A percentile compares a stretch with the other conserved stretches of the same genome.
These are phyloP conservation scores for Diaporthe eres DNA, from an alignment of 2,329 filamentous ascomycete species.

Conservation along the genomic window DNA sequence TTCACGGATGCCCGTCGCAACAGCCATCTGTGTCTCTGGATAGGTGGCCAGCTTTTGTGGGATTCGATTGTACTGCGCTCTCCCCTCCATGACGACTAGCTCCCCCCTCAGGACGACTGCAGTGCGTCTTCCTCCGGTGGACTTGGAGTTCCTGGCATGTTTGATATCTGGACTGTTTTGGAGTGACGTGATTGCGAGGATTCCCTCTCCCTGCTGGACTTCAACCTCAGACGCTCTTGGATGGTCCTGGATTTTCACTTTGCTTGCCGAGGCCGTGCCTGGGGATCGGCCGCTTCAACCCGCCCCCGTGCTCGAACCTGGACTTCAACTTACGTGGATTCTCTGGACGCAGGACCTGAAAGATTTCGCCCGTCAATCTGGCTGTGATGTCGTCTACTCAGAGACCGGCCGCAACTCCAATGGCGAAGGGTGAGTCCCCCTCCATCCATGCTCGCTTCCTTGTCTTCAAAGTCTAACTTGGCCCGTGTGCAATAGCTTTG, in stretches of 20 bases:
- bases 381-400: slow-evolving; percentile 97
- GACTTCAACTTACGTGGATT: slow-evolving; percentile 84
- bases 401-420: slow-evolving; percentile 94
- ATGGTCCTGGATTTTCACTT: slow-evolving; percentile 38
- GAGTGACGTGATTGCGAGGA: slow-evolving; percentile 32
- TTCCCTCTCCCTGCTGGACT: slow-evolving; percentile 32
- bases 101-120: slow-evolving; percentile 41
- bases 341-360: slow-evolving; percentile 93
- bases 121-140: slow-evolving; percentile 42
- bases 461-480: slow-evolving; percentile 38
- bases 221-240: slow-evolving; percentile 38
- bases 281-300: slow-evolving; percentile 38
- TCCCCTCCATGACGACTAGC: slow-evolving; percentile 35
- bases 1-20: slow-evolving; percentile 52
- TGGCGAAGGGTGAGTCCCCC: slow-evolving; percentile 84
- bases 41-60: slow-evolving; percentile 40
- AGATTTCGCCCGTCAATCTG: slow-evolving; percentile 98
- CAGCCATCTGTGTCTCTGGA: slow-evolving; percentile 42
- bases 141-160: slow-evolving; percentile 32
- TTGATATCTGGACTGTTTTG: slow-evolving; percentile 39
- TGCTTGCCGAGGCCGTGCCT: slow-evolving; percentile 38
- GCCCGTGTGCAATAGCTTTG: slow-evolving; percentile 74
- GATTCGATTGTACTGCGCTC: slow-evolving; percentile 36
- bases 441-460: background rate
- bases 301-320: slow-evolving; percentile 53